Evolutionary conservation across 2,329 filamentous ascomycete species (phyloP), one percentile per base, ranked within the genome.

Genomic region (Didymosphaeria variabile): DNA sequence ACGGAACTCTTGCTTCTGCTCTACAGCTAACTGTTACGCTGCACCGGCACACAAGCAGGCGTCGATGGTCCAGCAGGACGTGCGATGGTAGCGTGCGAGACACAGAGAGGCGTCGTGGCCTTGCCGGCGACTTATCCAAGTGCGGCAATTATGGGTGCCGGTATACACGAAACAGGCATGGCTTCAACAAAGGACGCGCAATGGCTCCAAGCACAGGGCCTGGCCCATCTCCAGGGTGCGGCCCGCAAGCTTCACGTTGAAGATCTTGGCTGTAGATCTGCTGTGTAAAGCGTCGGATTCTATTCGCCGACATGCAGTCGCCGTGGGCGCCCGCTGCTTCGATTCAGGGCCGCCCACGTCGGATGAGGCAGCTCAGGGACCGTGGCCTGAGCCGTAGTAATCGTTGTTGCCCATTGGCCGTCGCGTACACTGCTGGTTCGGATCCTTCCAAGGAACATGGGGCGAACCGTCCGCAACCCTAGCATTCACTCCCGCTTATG

Each of bases 221-320:
- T 31, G 6, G 38, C 9, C 13, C n/a, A 54, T 31, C 29, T 26
- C 23, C 26, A 45, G 40, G 29, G n/a, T 32, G 31, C 36, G 51
- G 51, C 51, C 51, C 36, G 51, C 36, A 45, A 19, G 40, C 26
- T 34, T 26, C 17, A 45, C 26, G 9, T 23, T n/a, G 38, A 21
- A 55, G 29, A 45, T 45, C 52, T 55, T 55, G 52, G 52, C 52
- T 10, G 26, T 42, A 6, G 36, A 42, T 42, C 51, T 31, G 36
- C 38, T 29, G 8, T 31, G 8, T 29, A 19, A 44, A 19, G 21
- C 34, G 17, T 19, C 15, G 12, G 21, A 8, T 19, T 54, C 51
- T 54, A 54, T 42, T 42, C 34, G 36, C 15, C 36, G 32, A 38
- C 17, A n/a, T 17, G 38, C 13, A 21, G 36, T 17, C 13, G 13